Evolutionary conservation across 2,329 filamentous ascomycete genomes (phyloP).

Genomic region (Colletotrichum musicola): DNA sequence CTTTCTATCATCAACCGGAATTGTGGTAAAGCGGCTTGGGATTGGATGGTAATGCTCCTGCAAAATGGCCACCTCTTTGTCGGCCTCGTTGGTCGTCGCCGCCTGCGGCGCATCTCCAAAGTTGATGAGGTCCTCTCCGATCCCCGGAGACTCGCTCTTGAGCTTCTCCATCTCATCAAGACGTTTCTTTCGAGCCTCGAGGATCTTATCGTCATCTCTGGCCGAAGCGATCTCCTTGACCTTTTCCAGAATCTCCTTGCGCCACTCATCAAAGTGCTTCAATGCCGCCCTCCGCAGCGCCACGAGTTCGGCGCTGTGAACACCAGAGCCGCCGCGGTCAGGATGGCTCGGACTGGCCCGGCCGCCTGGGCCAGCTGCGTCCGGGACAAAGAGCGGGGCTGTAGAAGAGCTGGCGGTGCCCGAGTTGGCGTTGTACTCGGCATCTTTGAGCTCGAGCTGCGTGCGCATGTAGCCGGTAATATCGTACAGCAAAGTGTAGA

Average conservation of each 20-base stretch:
- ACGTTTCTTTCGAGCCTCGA: slow-evolving; percentile 60
- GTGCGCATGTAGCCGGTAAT: slow-evolving; percentile 68
- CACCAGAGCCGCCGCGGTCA: slow-evolving; percentile 36
- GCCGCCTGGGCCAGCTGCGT: slow-evolving; percentile 23
- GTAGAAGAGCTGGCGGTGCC: slow-evolving; percentile 12
- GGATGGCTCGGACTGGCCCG: slow-evolving; percentile 34
- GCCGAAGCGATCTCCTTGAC: slow-evolving; percentile 75
- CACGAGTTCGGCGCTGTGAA: slow-evolving; percentile 41
- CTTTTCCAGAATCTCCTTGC: slow-evolving; percentile 75
- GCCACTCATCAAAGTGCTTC: slow-evolving; percentile 82
- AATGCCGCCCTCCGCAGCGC: slow-evolving; percentile 67
- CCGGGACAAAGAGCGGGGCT: slow-evolving; percentile 43
- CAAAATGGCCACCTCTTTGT: slow-evolving; percentile 57
- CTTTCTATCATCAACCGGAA: slow-evolving; percentile 69
- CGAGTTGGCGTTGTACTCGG: slow-evolving; percentile 34
- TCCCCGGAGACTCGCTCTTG: slow-evolving; percentile 49
- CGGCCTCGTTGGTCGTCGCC: slow-evolving; percentile 46
- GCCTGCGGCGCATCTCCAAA: slow-evolving; percentile 49
- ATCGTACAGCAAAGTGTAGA: slow-evolving; percentile 63
- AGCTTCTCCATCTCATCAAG: slow-evolving; percentile 56
- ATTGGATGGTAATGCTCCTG: slow-evolving; percentile 67
- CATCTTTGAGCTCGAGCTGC: slow-evolving; percentile 58
- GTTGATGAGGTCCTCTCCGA: slow-evolving; percentile 56
- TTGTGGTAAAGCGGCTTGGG: slow-evolving; percentile 65
- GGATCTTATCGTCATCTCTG: slow-evolving; percentile 61